Conservation (phyloP, 1,284 basidiomycete species). For the Moesziomyces sp. region DNA sequence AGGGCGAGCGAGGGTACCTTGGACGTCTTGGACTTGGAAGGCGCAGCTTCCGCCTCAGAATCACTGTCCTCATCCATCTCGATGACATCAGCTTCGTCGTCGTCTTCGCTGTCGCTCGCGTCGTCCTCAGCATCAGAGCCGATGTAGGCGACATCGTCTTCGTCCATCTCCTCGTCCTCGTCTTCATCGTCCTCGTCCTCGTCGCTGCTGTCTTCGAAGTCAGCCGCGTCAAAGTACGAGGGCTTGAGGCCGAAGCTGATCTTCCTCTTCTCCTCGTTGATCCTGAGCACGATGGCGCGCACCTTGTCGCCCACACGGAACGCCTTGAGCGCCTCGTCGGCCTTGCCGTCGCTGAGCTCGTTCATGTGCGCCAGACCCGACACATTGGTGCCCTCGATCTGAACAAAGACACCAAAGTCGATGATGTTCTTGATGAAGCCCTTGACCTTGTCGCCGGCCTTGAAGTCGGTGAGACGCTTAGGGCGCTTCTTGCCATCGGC, state of each 20-base stretch:
- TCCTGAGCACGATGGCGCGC: constrained; percentile 79
- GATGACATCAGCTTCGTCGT: constrained; percentile 36
- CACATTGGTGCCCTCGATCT: constrained; percentile 83
- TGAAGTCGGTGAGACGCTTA: constrained; percentile 51
- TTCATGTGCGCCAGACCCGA: constrained; percentile 90
- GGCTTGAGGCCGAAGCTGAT: constrained; percentile 91
- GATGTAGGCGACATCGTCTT: constrained; percentile 49
- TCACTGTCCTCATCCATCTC: constrained; percentile 61
- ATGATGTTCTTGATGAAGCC: constrained; percentile 73
- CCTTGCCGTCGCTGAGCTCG: constrained; percentile 42
- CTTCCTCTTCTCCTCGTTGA: constrained; percentile 80
- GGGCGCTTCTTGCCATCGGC: constrained; percentile 23
- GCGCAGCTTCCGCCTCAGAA: constrained; percentile 33
- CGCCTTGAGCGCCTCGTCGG: constrained; percentile 77
- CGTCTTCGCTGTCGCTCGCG: constrained; percentile 37
- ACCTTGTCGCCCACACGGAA: constrained; percentile 89
- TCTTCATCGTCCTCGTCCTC: constrained; percentile 70
- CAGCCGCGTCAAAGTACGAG: constrained; percentile 76
- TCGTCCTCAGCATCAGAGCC: constrained; percentile 50
- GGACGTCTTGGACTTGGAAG: constrained; percentile 22
- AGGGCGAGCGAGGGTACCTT: constrained; percentile 68
- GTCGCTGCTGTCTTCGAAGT: constrained; percentile 64
- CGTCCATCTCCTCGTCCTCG: constrained; percentile 38
- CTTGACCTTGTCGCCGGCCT: constrained; percentile 67
- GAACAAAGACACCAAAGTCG: constrained; percentile 90